Conservation (phyloP, 345 rosid genomes). For the Crucihimalaya himalaica region DNA sequence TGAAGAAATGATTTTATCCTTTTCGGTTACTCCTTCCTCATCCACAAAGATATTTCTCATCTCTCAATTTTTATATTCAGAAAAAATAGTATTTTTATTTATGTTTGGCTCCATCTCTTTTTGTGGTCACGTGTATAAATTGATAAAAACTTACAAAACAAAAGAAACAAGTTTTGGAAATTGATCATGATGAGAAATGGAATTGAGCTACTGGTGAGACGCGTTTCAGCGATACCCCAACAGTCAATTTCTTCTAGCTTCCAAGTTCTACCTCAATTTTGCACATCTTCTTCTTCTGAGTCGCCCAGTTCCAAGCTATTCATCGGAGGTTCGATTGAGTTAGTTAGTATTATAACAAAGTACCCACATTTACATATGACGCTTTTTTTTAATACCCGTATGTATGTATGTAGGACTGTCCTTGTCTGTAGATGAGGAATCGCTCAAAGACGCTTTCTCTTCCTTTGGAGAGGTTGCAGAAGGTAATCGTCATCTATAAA, state of each 20-base stretch:
- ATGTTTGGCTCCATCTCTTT: neutral
- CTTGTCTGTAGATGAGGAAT: constrained; percentile 76
- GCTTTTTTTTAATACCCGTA: neutral
- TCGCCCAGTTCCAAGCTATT: constrained; percentile 60
- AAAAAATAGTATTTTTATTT: neutral
- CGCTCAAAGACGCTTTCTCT: constrained; percentile 77
- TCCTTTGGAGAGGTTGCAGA: constrained; percentile 66
- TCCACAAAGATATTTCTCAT: constrained; percentile 35
- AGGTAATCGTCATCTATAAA: constrained; percentile 41
- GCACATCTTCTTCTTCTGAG: constrained; percentile 33
- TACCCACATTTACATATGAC: neutral
- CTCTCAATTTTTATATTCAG: no score
- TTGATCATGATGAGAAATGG: constrained; percentile 17
- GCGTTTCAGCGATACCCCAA: constrained; percentile 2
- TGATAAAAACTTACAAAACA: neutral
- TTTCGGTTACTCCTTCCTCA: constrained; percentile 41
- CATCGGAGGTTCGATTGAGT: constrained; percentile 54
- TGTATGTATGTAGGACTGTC: constrained; percentile 58
- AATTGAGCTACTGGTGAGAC: constrained; percentile 19
- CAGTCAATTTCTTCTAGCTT: constrained; percentile 10
- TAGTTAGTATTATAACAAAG: neutral
- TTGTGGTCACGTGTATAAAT: neutral
- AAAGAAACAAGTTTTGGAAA: neutral
- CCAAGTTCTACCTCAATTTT: neutral
- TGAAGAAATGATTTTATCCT: constrained; percentile 21